phyloP scores from a whole-genome alignment of 495 filamentous ascomycete genomes.

The Bacidia gigantensis region DNA sequence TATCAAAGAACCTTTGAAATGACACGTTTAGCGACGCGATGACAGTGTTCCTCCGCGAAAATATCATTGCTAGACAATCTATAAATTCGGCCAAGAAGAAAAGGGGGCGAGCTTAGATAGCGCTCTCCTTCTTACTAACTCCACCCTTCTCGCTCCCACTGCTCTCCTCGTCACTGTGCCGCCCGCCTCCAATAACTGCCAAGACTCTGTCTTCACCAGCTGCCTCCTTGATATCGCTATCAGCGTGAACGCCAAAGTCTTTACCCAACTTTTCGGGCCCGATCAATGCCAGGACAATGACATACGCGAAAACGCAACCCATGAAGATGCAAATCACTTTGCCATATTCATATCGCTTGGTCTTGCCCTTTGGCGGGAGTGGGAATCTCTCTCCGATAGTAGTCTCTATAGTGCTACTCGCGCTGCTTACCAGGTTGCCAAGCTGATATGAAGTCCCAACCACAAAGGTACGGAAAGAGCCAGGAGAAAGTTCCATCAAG shows the following conservation, averaged over 20 bases:
- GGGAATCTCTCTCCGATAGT: constrained; percentile 74
- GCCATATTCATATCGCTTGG: constrained; percentile 62
- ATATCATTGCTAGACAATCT: too few relatives aligned
- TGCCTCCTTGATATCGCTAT: constrained; percentile 48
- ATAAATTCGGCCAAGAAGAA: too few relatives aligned
- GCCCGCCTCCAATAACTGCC: constrained; percentile 10
- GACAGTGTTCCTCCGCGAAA: too few relatives aligned
- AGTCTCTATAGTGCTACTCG: constrained; percentile 70
- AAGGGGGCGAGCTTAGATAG: too few relatives aligned
- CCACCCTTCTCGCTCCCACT: constrained; percentile 12
- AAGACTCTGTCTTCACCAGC: constrained; percentile 26
- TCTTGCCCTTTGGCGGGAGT: constrained; percentile 39
- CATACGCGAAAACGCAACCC: constrained; percentile 79
- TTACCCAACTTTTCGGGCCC: constrained; percentile 64
- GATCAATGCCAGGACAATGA: constrained; percentile 57
- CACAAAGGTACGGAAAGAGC: constrained; percentile 68
- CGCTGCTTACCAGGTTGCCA: constrained; percentile 69
- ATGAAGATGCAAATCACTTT: constrained; percentile 89
- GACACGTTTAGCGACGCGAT: too few relatives aligned
- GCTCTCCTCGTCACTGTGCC: constrained; percentile 2
- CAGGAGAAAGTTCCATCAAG: constrained; percentile 75
- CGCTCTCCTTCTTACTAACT: neutral
- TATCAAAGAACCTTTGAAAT: too few relatives aligned
- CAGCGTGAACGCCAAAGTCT: constrained; percentile 51
- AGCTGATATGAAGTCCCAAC: constrained; percentile 78